These are phyloP conservation scores for Teratosphaeriaceae sp. DNA, from an alignment of 2,329 filamentous ascomycete genomes.

Conservation along the genomic window DNA sequence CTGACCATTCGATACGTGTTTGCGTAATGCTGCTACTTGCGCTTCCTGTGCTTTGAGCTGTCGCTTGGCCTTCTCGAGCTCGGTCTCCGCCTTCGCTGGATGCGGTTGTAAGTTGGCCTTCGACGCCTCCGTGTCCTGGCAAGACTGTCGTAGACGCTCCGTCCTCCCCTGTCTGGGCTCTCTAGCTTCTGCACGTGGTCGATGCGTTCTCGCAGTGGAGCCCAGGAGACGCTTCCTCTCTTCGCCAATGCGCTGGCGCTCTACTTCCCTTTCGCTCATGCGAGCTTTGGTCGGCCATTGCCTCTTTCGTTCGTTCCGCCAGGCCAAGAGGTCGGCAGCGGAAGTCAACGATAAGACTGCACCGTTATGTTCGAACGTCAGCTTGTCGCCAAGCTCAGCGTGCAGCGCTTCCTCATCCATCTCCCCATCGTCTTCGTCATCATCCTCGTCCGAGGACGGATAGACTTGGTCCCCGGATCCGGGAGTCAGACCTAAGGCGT, in stretches of 20 bases:
- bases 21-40: constrained; percentile 29
- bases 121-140: background rate
- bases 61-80: constrained; percentile 13
- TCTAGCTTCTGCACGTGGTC: background rate
- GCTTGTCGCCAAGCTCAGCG: constrained; percentile 26
- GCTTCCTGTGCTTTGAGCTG: constrained; percentile 12
- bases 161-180: background rate
- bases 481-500: constrained; percentile 65
- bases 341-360: constrained; percentile 47
- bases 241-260: constrained; percentile 23
- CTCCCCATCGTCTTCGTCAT: constrained; percentile 53
- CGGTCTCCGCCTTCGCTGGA: constrained; percentile 1
- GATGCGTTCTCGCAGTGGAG: constrained; percentile 12
- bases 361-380: constrained; percentile 50
- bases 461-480: constrained; percentile 12
- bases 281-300: constrained; percentile 74
- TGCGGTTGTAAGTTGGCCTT: background rate
- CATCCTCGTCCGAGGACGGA: constrained; percentile 24
- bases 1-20: constrained; percentile 19
- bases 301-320: constrained; percentile 72
- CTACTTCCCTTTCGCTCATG: constrained; percentile 47
- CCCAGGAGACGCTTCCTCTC: constrained; percentile 29
- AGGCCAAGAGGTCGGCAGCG: constrained; percentile 65
- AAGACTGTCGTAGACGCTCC: background rate
- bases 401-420: constrained; percentile 60